Percentiles rank a stretch among this genome's conserved stretches.
Conservation (phyloP, 176 grass and related monocot species). For the Hordeum vulgare region DNA sequence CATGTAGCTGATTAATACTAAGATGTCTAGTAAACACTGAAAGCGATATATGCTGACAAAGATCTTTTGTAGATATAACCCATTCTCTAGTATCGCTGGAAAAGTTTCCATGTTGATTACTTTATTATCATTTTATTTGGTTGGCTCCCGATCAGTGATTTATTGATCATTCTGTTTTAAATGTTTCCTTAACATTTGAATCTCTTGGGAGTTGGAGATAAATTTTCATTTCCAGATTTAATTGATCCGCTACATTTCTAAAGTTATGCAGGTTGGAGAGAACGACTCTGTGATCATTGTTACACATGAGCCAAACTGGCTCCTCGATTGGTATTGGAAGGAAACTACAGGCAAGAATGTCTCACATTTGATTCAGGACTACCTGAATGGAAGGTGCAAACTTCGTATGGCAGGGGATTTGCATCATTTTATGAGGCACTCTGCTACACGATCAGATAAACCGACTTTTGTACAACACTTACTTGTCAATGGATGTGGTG, state of each 20-base stretch:
- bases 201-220: conserved; percentile 5
- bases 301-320: conserved; percentile 93
- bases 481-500: conserved; percentile 94
- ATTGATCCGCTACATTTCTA: conserved; percentile 33
- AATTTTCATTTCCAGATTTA: conserved; percentile 35
- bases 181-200: conserved; percentile 14
- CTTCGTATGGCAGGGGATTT: conserved; percentile 93
- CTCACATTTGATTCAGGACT: conserved; percentile 79
- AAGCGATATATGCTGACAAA: background rate
- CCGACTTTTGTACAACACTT: conserved; percentile 66
- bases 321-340: conserved; percentile 98
- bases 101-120: background rate
- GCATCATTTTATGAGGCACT: conserved; percentile 96
- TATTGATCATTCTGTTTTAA: background rate
- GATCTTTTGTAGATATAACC: background rate
- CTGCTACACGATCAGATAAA: conserved; percentile 49
- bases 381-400: conserved; percentile 83
- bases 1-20: conserved; percentile 1
- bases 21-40: background rate
- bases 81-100: background rate
- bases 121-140: conserved; percentile 12
- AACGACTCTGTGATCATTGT: conserved; percentile 77
- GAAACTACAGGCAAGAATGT: conserved; percentile 76
- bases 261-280: conserved; percentile 70
- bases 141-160: background rate